Percentiles rank a stretch among this genome's conserved stretches.
Conservation (phyloP, 805 yeast genomes). For the Candida ponderosae region DNA sequence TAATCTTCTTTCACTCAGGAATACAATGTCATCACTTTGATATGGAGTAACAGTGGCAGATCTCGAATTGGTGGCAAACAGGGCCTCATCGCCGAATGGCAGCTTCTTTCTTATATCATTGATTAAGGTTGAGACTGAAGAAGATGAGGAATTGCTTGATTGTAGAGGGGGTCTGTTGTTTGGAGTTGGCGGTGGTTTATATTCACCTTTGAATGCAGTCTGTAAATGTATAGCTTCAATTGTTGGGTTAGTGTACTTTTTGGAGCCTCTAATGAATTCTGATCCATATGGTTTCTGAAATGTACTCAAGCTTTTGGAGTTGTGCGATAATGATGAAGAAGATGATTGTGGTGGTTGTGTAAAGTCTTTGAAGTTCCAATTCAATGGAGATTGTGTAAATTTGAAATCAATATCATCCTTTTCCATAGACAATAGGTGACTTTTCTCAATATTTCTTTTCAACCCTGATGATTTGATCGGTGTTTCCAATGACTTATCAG, state of each 20-base stretch:
- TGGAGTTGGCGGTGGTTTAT: constrained; percentile 22
- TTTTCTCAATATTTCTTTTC: background rate
- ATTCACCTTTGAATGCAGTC: constrained; percentile 26
- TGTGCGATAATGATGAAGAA: background rate
- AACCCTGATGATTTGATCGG: background rate
- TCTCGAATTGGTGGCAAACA: too few relatives aligned
- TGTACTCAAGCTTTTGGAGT: background rate
- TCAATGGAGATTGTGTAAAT: constrained; percentile 15
- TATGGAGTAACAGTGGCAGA: background rate
- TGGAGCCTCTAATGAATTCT: constrained; percentile 19
- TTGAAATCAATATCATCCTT: constrained; percentile 8
- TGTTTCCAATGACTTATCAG: background rate
- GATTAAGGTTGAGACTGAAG: constrained; percentile 10
- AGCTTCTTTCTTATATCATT: constrained; percentile 9
- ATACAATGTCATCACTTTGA: constrained; percentile 8
- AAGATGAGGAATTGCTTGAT: constrained; percentile 15
- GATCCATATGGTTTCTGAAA: constrained; percentile 28
- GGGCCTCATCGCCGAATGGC: background rate
- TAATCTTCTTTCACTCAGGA: constrained; percentile 12
- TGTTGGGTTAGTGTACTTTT: constrained; percentile 9
- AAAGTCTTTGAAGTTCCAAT: constrained; percentile 10
- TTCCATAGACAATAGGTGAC: constrained; percentile 7
- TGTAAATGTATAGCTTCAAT: constrained; percentile 21
- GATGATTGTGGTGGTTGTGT: background rate
- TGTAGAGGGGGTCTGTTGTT: constrained; percentile 12